A percentile compares a stretch with the other conserved stretches of the same genome.
phyloP scores from a whole-genome alignment of 2,329 filamentous ascomycete species.

The Fusarium sp. region DNA sequence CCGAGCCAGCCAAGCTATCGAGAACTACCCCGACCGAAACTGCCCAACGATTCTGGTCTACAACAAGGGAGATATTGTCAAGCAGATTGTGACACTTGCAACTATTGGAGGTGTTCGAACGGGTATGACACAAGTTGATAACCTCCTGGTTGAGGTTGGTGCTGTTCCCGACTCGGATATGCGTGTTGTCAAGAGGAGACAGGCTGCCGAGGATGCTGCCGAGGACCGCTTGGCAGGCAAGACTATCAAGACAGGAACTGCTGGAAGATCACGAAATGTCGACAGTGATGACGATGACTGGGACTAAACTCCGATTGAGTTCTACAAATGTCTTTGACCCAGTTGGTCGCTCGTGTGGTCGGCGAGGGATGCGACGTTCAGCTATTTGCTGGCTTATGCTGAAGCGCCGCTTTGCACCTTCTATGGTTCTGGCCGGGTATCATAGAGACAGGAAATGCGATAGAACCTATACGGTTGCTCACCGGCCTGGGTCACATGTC shows the following conservation, averaged over 20 bases:
- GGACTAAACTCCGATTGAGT: constrained; percentile 59
- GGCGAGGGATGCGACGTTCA: background rate
- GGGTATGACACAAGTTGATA: constrained; percentile 79
- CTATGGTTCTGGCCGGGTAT: background rate
- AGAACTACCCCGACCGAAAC: constrained; percentile 94
- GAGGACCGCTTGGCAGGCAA: constrained; percentile 65
- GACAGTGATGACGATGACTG: constrained; percentile 71
- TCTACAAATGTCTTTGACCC: background rate
- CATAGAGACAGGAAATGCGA: background rate
- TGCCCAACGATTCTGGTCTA: constrained; percentile 95
- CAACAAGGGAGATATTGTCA: constrained; percentile 89
- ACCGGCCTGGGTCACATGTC: background rate
- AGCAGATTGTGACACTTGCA: constrained; percentile 89
- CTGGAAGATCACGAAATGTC: constrained; percentile 56
- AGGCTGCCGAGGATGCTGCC: constrained; percentile 69
- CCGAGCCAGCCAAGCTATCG: constrained; percentile 89
- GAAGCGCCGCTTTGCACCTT: background rate
- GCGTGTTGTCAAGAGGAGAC: constrained; percentile 73
- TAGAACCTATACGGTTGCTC: background rate
- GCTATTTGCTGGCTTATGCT: background rate
- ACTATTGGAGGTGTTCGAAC: constrained; percentile 80
- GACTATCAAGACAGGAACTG: constrained; percentile 63
- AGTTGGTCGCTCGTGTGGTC: background rate
- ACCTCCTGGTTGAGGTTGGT: constrained; percentile 82
- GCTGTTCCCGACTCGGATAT: constrained; percentile 83